Evolutionary conservation across 805 yeast species (phyloP).

Genomic region (Kodamaea laetipori): DNA sequence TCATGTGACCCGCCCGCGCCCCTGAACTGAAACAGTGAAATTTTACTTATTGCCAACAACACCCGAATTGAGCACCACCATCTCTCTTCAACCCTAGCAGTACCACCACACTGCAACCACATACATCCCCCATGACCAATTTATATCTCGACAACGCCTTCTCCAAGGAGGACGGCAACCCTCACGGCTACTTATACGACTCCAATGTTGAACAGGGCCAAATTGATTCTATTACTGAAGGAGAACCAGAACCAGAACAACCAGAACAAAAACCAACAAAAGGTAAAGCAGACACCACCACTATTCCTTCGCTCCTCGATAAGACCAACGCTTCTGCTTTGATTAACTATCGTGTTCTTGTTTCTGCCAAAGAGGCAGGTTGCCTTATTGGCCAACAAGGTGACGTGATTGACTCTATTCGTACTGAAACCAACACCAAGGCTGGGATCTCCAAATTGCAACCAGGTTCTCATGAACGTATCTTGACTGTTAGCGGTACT

Average conservation of each 20-base stretch:
- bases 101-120: conserved; percentile 1
- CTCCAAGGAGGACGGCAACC: conserved; percentile 15
- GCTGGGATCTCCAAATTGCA: conserved; percentile 85
- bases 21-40: conserved; percentile 6
- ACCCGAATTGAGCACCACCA: neutral
- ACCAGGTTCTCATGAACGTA: conserved; percentile 80
- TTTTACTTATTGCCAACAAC: neutral
- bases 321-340: conserved; percentile 32
- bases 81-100: conserved; percentile 1
- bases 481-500: conserved; percentile 75
- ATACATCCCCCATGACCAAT: conserved; percentile 27
- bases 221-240: too few species aligned
- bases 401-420: conserved; percentile 68
- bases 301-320: conserved; percentile 31
- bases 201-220: too few species aligned
- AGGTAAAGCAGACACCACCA: conserved; percentile 7
- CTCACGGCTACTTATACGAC: too few species aligned
- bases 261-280: neutral
- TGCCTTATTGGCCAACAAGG: conserved; percentile 88
- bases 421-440: conserved; percentile 74
- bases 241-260: too few species aligned
- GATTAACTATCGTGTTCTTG: conserved; percentile 56
- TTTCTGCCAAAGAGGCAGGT: conserved; percentile 86
- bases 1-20: neutral
- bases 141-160: conserved; percentile 29